Evolutionary conservation across 352 stramenopile genomes (phyloP), one percentile per base, ranked within the genome.

Genomic region (Globisporangium cylindrosporum): DNA sequence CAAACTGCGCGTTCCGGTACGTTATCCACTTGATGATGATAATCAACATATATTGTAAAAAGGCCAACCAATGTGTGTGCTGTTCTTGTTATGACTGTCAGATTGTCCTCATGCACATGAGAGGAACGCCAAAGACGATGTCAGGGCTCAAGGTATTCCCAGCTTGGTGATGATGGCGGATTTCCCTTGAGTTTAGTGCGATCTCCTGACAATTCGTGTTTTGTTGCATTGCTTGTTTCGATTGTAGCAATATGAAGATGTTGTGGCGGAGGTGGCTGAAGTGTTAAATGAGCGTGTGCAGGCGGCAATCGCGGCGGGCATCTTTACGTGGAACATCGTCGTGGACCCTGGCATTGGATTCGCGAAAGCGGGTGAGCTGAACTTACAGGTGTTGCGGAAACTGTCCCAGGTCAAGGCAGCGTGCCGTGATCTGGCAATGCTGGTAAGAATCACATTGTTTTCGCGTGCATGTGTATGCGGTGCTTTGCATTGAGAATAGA

Each of bases 311-410:
- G 70, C 66, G 5, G 82, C 82, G 6, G 96, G 95, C 2, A 90
- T 99, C 46, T 94, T 84, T 53, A 81, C 86, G 43, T 99, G 97
- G 97, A 92, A 98, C 65, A 90, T 99, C 58, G 77, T 99, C 24
- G 68, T 99, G 24, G 97, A 99, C 78, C 97, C 97, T 25, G 98
- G 98, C 9, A 98, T 99, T 62, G 98, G 98, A 4, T 99, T 99
- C 81, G 97, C 98, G 18, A 99, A 99, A 73, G 90, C 89, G 69
- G 67, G 87, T 0, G 79, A 94, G 38, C 79, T 96, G 1, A 99
- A 99, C 74, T 68, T 99, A 3, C 74, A 79, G 34, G 68, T 99
- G 0, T 69, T 99, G 22, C 88, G 91, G 46, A 76, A 93, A 18
- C 74, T 98, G 20, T 78, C 71, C 10, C 68, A 70, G 8, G 60